A percentile compares a stretch with the other conserved stretches of the same genome.
Evolutionary conservation across 345 rosid species (phyloP).

Genomic region (Conringia planisiliqua): DNA sequence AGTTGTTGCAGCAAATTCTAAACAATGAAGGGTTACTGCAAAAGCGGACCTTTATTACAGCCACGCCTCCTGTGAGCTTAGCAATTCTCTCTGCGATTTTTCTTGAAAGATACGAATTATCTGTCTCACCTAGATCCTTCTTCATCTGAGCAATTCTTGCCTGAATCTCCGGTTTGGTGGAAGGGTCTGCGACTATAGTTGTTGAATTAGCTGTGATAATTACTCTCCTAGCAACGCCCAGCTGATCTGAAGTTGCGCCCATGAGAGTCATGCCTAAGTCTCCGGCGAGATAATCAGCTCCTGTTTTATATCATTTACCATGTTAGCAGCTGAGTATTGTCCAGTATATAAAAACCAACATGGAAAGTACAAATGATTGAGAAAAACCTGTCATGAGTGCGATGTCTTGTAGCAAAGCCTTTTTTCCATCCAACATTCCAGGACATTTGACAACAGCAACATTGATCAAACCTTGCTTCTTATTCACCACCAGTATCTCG

Average conservation of each 20-base stretch:
- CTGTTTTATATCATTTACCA: slow-evolving; percentile 35
- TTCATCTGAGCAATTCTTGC: slow-evolving; percentile 88
- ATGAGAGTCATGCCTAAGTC: slow-evolving; percentile 62
- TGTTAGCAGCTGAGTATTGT: neutral
- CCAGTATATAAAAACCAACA: neutral
- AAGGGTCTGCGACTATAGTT: slow-evolving; percentile 74
- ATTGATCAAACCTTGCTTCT: slow-evolving; percentile 64
- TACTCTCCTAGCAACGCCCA: slow-evolving; percentile 73
- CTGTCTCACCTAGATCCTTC: slow-evolving; percentile 83
- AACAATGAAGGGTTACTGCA: neutral
- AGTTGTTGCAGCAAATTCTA: neutral
- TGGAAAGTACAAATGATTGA: neutral
- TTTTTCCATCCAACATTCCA: slow-evolving; percentile 68
- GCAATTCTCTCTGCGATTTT: slow-evolving; percentile 86
- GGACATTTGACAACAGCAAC: slow-evolving; percentile 88
- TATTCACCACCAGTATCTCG: slow-evolving; percentile 71
- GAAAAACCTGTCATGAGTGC: slow-evolving; percentile 70
- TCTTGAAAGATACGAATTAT: slow-evolving; percentile 49
- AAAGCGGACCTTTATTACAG: slow-evolving; percentile 67
- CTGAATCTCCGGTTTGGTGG: slow-evolving; percentile 83
- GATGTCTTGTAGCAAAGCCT: slow-evolving; percentile 84
- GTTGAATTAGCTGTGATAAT: slow-evolving; percentile 71
- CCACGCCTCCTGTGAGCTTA: slow-evolving; percentile 85
- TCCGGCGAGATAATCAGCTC: slow-evolving; percentile 81
- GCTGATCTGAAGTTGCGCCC: slow-evolving; percentile 86